Evolutionary conservation across 768 basidiomycete genomes (phyloP).

Genomic region (Amanita jacksonii): DNA sequence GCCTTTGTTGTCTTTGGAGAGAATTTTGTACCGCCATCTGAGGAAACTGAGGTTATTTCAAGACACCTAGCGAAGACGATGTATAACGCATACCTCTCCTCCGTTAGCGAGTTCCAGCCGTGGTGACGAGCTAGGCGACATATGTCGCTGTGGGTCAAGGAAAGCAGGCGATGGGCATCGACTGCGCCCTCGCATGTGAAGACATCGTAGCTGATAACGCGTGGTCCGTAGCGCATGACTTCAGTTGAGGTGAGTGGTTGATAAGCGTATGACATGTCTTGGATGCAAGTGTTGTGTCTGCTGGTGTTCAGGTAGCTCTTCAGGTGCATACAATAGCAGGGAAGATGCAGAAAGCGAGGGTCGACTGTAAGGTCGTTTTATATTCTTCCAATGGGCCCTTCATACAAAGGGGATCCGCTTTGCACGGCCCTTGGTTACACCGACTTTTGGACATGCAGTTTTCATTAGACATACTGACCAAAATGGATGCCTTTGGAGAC

Average conservation of each 20-base stretch:
- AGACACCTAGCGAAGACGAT: no score
- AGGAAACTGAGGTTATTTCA: background rate
- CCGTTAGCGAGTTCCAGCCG: slow-evolving; percentile 10
- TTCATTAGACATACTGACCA: background rate
- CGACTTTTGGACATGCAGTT: background rate
- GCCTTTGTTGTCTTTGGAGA: background rate
- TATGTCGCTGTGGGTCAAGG: slow-evolving; percentile 10
- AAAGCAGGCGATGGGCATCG: slow-evolving; percentile 9
- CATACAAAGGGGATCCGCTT: background rate
- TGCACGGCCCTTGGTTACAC: slow-evolving; percentile 2
- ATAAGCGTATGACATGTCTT: slow-evolving; percentile 4
- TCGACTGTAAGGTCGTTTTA: slow-evolving; percentile 1
- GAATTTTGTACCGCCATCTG: slow-evolving; percentile 6
- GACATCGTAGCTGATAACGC: slow-evolving; percentile 7
- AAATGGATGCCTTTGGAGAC: no score
- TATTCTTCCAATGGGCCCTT: background rate
- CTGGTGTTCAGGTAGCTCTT: background rate
- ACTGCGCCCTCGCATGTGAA: slow-evolving; percentile 13
- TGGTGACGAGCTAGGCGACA: slow-evolving; percentile 8
- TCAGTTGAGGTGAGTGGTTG: background rate
- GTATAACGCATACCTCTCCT: slow-evolving; percentile 9
- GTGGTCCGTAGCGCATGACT: slow-evolving; percentile 9
- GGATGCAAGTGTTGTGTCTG: background rate
- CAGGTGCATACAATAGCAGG: background rate
- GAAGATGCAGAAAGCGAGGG: background rate